phyloP scores from a whole-genome alignment of 345 rosid genomes.

The Eucalyptus cloeziana region DNA sequence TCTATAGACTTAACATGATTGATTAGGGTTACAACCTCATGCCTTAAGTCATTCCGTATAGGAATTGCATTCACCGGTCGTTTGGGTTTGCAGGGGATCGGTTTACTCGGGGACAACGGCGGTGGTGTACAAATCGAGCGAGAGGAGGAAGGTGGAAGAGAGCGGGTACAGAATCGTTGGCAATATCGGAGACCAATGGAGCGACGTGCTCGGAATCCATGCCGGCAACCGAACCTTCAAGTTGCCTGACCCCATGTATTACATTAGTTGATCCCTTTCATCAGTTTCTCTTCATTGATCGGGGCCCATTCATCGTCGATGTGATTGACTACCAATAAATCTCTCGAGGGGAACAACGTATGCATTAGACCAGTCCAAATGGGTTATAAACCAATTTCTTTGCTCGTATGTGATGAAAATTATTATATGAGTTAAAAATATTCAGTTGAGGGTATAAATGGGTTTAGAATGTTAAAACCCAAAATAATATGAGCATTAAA shows the following conservation, averaged over 20 bases:
- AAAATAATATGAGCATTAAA: no score
- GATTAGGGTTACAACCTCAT: neutral
- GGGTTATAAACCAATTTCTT: neutral
- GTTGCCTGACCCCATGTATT: constrained; percentile 34
- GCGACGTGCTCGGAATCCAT: constrained; percentile 13
- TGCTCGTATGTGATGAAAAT: no score
- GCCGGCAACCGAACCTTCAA: constrained; percentile 27
- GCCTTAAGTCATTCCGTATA: neutral
- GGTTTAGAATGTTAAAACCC: neutral
- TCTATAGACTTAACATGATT: neutral
- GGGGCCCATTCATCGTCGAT: neutral
- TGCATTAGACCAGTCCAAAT: neutral
- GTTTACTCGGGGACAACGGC: neutral
- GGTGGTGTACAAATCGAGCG: constrained; percentile 13
- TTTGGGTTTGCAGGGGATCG: constrained; percentile 4
- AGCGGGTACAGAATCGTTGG: constrained; percentile 28
- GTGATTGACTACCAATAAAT: neutral
- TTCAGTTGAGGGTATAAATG: no score
- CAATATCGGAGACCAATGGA: constrained; percentile 41
- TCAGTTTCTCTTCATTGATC: neutral
- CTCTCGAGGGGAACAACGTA: neutral
- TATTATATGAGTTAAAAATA: no score
- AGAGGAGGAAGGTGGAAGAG: constrained; percentile 9
- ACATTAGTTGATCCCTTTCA: constrained; percentile 6
- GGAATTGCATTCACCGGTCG: neutral